Evolutionary conservation across 768 basidiomycete genomes (phyloP).

Genomic region (Pluteus cervinus): DNA sequence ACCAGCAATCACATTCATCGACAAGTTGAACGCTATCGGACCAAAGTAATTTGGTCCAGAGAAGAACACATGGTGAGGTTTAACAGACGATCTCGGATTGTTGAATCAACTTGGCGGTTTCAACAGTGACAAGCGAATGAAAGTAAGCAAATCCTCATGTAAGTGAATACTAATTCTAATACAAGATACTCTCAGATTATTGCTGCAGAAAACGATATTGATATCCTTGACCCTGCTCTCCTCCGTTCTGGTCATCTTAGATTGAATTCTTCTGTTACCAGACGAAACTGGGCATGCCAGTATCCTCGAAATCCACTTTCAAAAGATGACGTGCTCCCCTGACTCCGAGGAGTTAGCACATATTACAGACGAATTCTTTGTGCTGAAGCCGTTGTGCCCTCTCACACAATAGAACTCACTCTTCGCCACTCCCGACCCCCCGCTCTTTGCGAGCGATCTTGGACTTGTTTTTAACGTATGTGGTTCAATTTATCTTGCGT

Average conservation of each 20-base stretch:
- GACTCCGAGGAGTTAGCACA: slow-evolving; percentile 95
- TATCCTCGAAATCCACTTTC: slow-evolving; percentile 94
- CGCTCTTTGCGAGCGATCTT: too few relatives aligned
- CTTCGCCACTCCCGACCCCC: too few relatives aligned
- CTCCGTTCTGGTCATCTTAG: slow-evolving; percentile 94
- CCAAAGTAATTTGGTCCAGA: slow-evolving; percentile 98
- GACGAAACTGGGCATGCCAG: slow-evolving; percentile 94
- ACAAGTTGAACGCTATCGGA: slow-evolving; percentile 97
- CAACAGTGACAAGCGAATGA: slow-evolving; percentile 94
- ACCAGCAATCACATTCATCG: slow-evolving; percentile 98
- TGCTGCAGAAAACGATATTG: slow-evolving; percentile 97
- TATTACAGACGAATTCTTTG: slow-evolving; percentile 98
- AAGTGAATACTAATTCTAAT: slow-evolving; percentile 2
- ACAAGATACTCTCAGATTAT: slow-evolving; percentile 62
- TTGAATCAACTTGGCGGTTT: slow-evolving; percentile 98
- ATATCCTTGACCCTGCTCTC: slow-evolving; percentile 97
- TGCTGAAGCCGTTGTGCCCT: slow-evolving; percentile 99
- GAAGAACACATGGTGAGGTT: slow-evolving; percentile 97
- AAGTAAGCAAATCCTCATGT: slow-evolving; percentile 44
- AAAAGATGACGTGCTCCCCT: slow-evolving; percentile 85
- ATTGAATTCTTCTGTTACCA: slow-evolving; percentile 97
- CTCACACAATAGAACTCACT: too few relatives aligned
- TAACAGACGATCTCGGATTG: slow-evolving; percentile 96
- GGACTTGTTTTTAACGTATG: too few relatives aligned
- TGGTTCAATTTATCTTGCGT: too few relatives aligned